These are phyloP conservation scores for Calcarisporium arbuscula DNA, from an alignment of 2,329 filamentous ascomycete genomes.

Conservation along the genomic window DNA sequence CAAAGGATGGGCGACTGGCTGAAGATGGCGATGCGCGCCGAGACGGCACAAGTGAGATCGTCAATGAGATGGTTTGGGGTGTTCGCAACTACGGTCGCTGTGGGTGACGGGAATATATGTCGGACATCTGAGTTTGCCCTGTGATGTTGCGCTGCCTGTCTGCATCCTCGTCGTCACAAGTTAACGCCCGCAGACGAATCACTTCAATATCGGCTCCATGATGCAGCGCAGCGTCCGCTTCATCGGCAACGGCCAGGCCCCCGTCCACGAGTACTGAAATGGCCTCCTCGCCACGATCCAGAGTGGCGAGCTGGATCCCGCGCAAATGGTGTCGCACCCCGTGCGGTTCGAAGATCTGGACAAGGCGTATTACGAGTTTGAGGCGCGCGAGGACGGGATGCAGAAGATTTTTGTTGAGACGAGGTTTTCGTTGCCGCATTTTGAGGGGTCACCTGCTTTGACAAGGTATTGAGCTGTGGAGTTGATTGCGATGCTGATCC, in stretches of 20 bases:
- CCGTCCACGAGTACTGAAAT: constrained; percentile 80
- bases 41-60: constrained; percentile 74
- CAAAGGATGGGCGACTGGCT: constrained; percentile 54
- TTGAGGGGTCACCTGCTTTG: constrained; percentile 35
- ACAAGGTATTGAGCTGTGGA: too few species aligned
- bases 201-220: constrained; percentile 75
- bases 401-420: constrained; percentile 72
- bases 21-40: constrained; percentile 55
- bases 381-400: constrained; percentile 59
- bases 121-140: constrained; percentile 44
- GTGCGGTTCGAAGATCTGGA: constrained; percentile 67
- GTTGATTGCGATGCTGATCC: too few species aligned
- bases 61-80: constrained; percentile 74
- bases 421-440: constrained; percentile 44
- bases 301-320: constrained; percentile 62
- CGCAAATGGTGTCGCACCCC: constrained; percentile 76
- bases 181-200: constrained; percentile 59
- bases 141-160: too few species aligned
- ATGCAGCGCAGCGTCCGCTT: constrained; percentile 81
- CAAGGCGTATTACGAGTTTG: constrained; percentile 57
- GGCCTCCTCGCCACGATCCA: constrained; percentile 64
- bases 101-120: constrained; percentile 71
- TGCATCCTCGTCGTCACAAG: neutral
- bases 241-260: constrained; percentile 59
- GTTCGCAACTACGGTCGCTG: constrained; percentile 65